A percentile compares a stretch with the other conserved stretches of the same genome.
Evolutionary conservation across 2,329 filamentous ascomycete species (phyloP).

Genomic region (Plectosphaerella cucumerina): DNA sequence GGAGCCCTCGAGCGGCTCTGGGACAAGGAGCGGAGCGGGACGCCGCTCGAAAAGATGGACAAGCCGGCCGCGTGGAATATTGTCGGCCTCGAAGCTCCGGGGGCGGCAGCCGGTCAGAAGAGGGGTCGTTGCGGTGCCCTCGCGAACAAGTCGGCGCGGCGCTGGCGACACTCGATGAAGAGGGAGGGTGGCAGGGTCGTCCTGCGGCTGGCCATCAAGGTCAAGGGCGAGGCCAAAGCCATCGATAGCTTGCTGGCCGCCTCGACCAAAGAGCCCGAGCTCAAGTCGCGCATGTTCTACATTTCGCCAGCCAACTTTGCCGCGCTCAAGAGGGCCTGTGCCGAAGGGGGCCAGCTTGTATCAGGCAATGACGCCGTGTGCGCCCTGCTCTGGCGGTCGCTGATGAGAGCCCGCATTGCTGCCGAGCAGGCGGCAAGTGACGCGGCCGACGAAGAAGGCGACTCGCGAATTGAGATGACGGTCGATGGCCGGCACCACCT

Average conservation of each 20-base stretch:
- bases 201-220: too few relatives aligned
- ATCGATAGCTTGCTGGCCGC: too few relatives aligned
- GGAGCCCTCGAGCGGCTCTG: conserved; percentile 21
- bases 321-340: neutral
- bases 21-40: conserved; percentile 16
- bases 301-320: conserved; percentile 3
- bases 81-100: too few relatives aligned
- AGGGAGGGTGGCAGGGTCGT: too few relatives aligned
- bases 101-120: too few relatives aligned
- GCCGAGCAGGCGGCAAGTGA: neutral
- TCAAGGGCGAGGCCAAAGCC: too few relatives aligned
- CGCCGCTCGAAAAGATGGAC: conserved; percentile 16
- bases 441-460: neutral
- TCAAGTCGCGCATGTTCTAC: conserved; percentile 4
- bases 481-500: conserved; percentile 26
- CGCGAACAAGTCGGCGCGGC: too few relatives aligned
- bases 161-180: too few relatives aligned
- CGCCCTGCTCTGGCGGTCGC: neutral
- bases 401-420: neutral
- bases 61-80: too few relatives aligned
- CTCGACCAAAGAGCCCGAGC: neutral
- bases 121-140: too few relatives aligned
- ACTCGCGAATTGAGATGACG: conserved; percentile 21
- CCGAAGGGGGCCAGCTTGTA: neutral
- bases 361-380: neutral